phyloP scores from a whole-genome alignment of 257 asterid species.

The Fraxinus excelsior region DNA sequence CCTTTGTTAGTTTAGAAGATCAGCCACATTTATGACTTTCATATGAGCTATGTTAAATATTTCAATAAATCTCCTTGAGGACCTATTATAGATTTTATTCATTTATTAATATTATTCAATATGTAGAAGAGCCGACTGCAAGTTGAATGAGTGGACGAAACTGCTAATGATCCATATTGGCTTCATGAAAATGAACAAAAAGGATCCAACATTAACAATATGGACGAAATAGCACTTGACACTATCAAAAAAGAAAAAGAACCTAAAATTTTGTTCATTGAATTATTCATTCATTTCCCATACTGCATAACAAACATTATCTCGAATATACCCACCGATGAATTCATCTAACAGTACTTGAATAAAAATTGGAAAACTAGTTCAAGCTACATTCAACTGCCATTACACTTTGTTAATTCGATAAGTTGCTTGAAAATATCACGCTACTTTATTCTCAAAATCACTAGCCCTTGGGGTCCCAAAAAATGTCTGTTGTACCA shows the following conservation, averaged over 20 bases:
- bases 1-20: not conserved
- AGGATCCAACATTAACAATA: too few species aligned
- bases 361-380: not conserved
- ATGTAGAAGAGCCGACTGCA: not conserved
- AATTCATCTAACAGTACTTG: not conserved
- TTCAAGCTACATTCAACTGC: not conserved
- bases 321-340: not conserved
- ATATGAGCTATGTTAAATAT: not conserved
- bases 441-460: slow-evolving; percentile 20
- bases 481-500: not conserved
- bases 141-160: too few species aligned
- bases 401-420: slow-evolving; percentile 14
- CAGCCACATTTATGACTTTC: not conserved
- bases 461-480: slow-evolving; percentile 7
- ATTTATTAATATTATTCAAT: too few species aligned
- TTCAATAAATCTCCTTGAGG: not conserved
- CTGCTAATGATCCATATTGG: not conserved
- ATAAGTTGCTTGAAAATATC: not conserved
- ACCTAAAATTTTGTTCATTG: too few species aligned
- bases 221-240: too few species aligned
- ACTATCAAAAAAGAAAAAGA: too few species aligned
- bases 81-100: not conserved
- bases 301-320: too few species aligned
- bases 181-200: not conserved
- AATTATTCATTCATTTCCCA: too few species aligned